Evolutionary conservation across 208 protist species (phyloP), one percentile per base, ranked within the genome.

Genomic region (Herpetomonas samuelpessoai): DNA sequence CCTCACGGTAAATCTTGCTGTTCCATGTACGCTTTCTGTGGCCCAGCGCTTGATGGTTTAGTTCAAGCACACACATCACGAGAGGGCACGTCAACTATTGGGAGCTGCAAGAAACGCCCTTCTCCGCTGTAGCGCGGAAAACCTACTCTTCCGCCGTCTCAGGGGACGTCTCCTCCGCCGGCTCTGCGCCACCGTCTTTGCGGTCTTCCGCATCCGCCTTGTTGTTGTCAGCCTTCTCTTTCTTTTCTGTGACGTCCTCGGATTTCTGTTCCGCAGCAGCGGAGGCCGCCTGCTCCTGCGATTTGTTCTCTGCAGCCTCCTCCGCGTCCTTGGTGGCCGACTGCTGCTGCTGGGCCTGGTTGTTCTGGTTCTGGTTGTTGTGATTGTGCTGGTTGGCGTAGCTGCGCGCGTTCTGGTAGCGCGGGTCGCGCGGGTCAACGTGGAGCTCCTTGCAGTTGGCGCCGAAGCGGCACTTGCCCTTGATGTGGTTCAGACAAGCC

Each of bases 391-490:
- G 62, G 50, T 76, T 74, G 19, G 73, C 68, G 65, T 57, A 73
- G 67, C 79, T 86, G 68, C 68, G 63, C n/a, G 62, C 18, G 54
- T 86, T 90, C 48, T 79, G 71, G 60, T 72, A 87, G 39, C 58
- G 65, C 16, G 77, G 76, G 53, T 86, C 74, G 25, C 70, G 60
- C 10, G 72, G 63, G 57, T 82, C 83, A 22, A 95, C 88, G 72
- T 95, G 88, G 19, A 92, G 70, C 65, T 95, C 88, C 70, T 95
- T 92, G 74, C 88, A 95, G 26, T 79, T 71, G 21, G 72, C 49
- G 3, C 86, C 83, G 63, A 92, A 92, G 64, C 86, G 88, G 60
- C 88, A 95, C 69, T 95, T 95, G 25, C 88, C 88, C 68, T 95
- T 95, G 54, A 95, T 92, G 71, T 88, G 74, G 70, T 92, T 92